phyloP scores from a whole-genome alignment of 176 grass and related monocot genomes.

The Hyparrhenia diplandra region DNA sequence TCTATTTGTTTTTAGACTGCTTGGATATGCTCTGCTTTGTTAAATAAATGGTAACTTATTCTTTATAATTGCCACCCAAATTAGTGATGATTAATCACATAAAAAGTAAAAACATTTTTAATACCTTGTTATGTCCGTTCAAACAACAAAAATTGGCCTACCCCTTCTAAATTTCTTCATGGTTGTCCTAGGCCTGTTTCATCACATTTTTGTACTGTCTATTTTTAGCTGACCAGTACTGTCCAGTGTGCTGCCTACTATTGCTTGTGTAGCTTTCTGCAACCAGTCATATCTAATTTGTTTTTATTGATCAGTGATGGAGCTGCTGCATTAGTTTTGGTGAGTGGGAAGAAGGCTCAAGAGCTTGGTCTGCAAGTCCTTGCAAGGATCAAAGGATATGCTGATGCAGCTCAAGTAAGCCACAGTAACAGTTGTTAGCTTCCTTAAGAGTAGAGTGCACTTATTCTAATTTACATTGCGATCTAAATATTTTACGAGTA shows the following conservation, averaged over 20 bases:
- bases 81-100: neutral
- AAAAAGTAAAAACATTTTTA: neutral
- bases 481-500: neutral
- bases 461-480: neutral
- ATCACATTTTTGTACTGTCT: neutral
- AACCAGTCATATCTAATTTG: slow-evolving; percentile 1
- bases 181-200: neutral
- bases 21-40: neutral
- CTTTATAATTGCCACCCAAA: neutral
- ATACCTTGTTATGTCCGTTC: neutral
- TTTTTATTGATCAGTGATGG: slow-evolving; percentile 57
- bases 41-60: neutral
- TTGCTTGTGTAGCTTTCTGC: neutral
- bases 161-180: neutral
- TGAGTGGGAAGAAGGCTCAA: slow-evolving; percentile 79
- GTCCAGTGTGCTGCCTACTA: neutral
- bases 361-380: slow-evolving; percentile 78
- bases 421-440: neutral
- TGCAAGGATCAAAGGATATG: slow-evolving; percentile 79
- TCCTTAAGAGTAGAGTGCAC: neutral
- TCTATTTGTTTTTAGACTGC: neutral
- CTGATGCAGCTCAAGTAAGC: slow-evolving; percentile 87
- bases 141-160: neutral
- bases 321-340: slow-evolving; percentile 62
- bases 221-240: neutral